Conservation (phyloP, 305 asterid species). For the Fraxinus nigra region DNA sequence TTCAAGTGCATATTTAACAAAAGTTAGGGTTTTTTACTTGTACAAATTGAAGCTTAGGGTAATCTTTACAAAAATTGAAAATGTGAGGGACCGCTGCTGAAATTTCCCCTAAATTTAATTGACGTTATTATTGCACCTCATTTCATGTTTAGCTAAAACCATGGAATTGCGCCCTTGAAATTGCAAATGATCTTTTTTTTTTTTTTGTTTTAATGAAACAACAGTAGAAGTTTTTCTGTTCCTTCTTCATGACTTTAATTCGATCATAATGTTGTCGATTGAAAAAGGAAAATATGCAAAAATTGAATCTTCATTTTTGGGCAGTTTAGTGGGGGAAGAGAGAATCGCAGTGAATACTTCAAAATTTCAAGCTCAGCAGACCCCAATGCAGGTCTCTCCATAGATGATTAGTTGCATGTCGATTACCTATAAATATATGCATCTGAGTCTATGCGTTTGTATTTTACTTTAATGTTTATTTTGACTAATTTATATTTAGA, state of each 20-base stretch:
- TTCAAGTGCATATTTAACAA: too few species aligned
- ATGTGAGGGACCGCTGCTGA: too few species aligned
- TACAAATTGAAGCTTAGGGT: too few species aligned
- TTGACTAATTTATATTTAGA: neutral
- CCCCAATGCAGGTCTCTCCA: slow-evolving; percentile 39
- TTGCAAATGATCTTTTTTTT: neutral
- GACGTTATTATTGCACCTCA: neutral
- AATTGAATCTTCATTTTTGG: neutral
- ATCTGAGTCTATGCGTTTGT: neutral
- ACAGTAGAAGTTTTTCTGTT: neutral
- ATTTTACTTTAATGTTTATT: neutral
- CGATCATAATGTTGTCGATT: too few species aligned
- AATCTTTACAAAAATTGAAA: too few species aligned
- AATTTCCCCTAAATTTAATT: too few species aligned
- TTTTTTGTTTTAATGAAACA: neutral
- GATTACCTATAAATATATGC: slow-evolving; percentile 1
- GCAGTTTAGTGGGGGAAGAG: slow-evolving; percentile 24
- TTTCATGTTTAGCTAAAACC: neutral
- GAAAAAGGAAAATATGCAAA: too few species aligned
- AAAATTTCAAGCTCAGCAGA: slow-evolving; percentile 54
- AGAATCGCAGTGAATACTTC: slow-evolving; percentile 11
- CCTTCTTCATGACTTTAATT: neutral
- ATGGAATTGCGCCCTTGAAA: neutral
- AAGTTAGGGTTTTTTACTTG: too few species aligned
- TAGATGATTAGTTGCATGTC: slow-evolving; percentile 36